Evolutionary conservation across 2,329 filamentous ascomycete species (phyloP).

Genomic region (Pseudocercospora fijiensis): DNA sequence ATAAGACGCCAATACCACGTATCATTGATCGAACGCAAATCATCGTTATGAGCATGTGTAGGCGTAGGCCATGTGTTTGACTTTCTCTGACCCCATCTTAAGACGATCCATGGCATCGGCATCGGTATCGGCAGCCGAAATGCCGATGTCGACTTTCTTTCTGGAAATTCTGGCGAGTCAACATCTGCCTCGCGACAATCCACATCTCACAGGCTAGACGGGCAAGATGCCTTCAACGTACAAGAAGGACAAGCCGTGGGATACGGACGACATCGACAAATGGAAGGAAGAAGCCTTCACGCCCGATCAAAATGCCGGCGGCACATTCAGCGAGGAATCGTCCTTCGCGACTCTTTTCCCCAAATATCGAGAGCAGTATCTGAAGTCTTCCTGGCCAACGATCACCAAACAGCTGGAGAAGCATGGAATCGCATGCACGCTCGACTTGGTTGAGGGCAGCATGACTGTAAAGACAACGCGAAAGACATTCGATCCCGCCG

Average conservation of each 20-base stretch:
- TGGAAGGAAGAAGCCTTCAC: slow-evolving; percentile 90
- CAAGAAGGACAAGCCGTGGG: slow-evolving; percentile 89
- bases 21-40: no score
- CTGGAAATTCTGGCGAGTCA: neutral
- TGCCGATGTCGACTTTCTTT: slow-evolving; percentile 12
- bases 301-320: slow-evolving; percentile 77
- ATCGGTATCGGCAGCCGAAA: neutral
- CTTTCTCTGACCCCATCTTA: no score
- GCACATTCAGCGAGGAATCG: slow-evolving; percentile 88
- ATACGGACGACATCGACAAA: slow-evolving; percentile 95
- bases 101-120: no score
- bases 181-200: slow-evolving; percentile 2
- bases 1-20: no score
- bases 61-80: no score
- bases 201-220: slow-evolving; percentile 27
- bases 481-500: slow-evolving; percentile 86
- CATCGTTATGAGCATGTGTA: no score
- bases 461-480: slow-evolving; percentile 96
- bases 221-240: slow-evolving; percentile 78
- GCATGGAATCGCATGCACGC: slow-evolving; percentile 80
- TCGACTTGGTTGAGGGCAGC: slow-evolving; percentile 91
- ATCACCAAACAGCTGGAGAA: slow-evolving; percentile 86
- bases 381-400: slow-evolving; percentile 89
- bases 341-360: slow-evolving; percentile 84
- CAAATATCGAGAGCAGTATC: slow-evolving; percentile 92